Percentiles rank a stretch among this genome's conserved stretches.
Evolutionary conservation across 257 asterid species (phyloP).

Genomic region (Capsicum pubescens): DNA sequence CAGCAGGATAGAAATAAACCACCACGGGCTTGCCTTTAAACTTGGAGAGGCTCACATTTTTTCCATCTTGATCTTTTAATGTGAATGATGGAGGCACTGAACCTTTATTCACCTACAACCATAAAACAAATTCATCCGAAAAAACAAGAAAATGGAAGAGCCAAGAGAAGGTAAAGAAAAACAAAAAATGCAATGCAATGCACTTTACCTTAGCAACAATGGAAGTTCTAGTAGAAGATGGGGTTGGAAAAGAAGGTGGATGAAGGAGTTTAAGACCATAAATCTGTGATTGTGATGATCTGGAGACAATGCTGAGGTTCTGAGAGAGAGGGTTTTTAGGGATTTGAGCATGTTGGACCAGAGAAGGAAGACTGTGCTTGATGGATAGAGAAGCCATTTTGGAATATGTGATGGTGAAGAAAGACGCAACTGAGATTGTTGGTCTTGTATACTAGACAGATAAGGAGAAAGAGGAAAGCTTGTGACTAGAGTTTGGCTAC

Average conservation of each 20-base stretch:
- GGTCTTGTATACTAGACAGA: conserved; percentile 10
- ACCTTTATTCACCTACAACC: conserved; percentile 76
- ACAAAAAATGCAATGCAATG: neutral
- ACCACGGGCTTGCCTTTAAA: conserved; percentile 93
- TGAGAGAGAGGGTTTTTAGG: conserved; percentile 54
- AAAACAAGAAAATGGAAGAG: neutral
- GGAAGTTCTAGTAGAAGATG: conserved; percentile 47
- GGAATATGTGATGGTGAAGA: neutral
- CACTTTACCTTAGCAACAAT: conserved; percentile 83
- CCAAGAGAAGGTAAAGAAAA: neutral
- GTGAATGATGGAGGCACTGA: conserved; percentile 72
- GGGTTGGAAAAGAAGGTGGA: conserved; percentile 45
- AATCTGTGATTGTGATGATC: conserved; percentile 69
- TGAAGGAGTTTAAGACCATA: conserved; percentile 64
- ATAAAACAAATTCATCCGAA: neutral
- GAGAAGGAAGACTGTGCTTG: conserved; percentile 58
- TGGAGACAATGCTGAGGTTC: conserved; percentile 45
- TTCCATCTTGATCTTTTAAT: conserved; percentile 94
- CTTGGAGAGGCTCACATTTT: conserved; percentile 73
- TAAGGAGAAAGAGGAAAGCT: neutral
- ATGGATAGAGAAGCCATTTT: conserved; percentile 72
- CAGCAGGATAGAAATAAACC: conserved; percentile 98
- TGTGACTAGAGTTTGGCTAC: neutral
- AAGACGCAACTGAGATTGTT: neutral
- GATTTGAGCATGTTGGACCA: conserved; percentile 48